Base-by-base conservation (phyloP, 306 rosid genomes). In the Prunus campanulata region DNA sequence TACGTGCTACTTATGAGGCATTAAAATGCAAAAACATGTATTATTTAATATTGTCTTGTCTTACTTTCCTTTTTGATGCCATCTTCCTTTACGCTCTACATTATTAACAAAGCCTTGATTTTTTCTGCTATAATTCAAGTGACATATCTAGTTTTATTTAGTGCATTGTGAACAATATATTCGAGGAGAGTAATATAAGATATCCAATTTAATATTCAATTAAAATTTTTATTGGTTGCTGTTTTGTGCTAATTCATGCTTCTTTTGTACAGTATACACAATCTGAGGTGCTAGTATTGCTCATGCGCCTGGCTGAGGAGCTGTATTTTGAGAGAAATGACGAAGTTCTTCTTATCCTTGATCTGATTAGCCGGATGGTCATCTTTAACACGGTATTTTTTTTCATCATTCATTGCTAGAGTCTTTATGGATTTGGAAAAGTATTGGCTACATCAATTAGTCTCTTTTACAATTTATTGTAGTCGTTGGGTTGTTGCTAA, bases 241-340 rank as follows among this genome's bases (percentile, higher is more conserved):
- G 30, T 35, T 56, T 47, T 39, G 4, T 69, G 68, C 77, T 83
- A 79, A 84, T 66, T 5, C 8, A 59, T 72, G 44, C 60, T 16
- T 64, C 55, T 80, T 60, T 81, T 88, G 66, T 84, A 66, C 79
- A 94, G 98, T 75, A 85, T 84, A 83, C 84, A 74, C 81, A 88
- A 68, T 92, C 96, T 61, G 98, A 95, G 67, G 70, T 94, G 82
- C 88, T 78, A 72, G 85, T 90, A 47, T 85, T 94, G 81, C 91
- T 94, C 80, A 82, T 92, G 86, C 95, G 79, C 78, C 82, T 94
- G 87, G 90, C 93, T 49, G 97, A 90, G 86, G 90, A 86, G 56
- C 77, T 80, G 83, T 82, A 86, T 79, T 66, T 86, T 71, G 83
- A 88, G 64, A 84, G 72, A 79, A 83, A 79, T 83, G 95, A 86